phyloP scores from a whole-genome alignment of 2,329 filamentous ascomycete genomes.

The Aschersonia sp. region DNA sequence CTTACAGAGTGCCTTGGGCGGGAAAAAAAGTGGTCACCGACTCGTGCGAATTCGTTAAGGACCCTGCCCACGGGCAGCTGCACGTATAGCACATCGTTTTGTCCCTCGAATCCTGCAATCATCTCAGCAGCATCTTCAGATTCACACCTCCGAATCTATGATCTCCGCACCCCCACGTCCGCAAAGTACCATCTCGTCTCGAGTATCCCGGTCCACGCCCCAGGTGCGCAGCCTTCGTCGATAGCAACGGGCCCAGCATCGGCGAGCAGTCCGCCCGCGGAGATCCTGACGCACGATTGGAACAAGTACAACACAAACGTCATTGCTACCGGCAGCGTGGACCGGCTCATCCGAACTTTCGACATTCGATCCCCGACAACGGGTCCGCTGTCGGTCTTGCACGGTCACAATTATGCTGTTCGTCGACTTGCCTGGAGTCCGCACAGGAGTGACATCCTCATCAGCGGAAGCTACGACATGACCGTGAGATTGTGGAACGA shows the following conservation, averaged over 20 bases:
- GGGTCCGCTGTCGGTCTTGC: constrained; percentile 59
- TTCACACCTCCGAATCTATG: constrained; percentile 78
- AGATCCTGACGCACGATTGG: constrained; percentile 94
- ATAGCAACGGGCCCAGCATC: constrained; percentile 2
- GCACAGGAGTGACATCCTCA: constrained; percentile 74
- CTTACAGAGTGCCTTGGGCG: too few species aligned
- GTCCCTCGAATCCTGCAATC: constrained; percentile 71
- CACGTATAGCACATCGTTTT: constrained; percentile 87
- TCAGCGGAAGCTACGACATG: constrained; percentile 96
- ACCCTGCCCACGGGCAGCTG: constrained; percentile 87
- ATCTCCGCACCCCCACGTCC: constrained; percentile 72
- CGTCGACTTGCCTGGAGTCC: constrained; percentile 81
- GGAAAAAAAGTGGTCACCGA: constrained; percentile 60
- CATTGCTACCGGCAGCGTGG: constrained; percentile 79
- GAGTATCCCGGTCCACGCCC: constrained; percentile 69
- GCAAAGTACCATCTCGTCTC: constrained; percentile 78
- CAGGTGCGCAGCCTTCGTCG: constrained; percentile 18
- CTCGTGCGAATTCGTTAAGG: constrained; percentile 55
- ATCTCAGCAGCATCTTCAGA: constrained; percentile 82
- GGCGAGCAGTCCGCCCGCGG: constrained; percentile 46
- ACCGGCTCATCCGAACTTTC: constrained; percentile 75
- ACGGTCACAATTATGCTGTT: constrained; percentile 85
- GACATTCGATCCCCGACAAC: constrained; percentile 66
- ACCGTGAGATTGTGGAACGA: constrained; percentile 90
- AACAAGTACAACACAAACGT: constrained; percentile 89